Conservation (phyloP, 2,329 filamentous ascomycete species). For the Talaromyces atroroseus region DNA sequence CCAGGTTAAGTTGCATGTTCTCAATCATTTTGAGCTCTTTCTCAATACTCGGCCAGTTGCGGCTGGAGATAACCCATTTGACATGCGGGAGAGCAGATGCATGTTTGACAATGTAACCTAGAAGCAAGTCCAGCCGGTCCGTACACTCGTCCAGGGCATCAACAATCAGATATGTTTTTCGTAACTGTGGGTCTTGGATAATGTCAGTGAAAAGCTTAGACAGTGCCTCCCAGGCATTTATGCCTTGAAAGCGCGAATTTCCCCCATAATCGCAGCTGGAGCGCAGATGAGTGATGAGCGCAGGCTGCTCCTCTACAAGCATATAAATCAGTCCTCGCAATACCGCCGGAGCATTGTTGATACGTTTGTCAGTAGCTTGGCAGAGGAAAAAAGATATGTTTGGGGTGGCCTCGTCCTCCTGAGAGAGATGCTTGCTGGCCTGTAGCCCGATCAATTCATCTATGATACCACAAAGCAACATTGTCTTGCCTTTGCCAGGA, state of each 20-base stretch:
- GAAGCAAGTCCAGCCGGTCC: no score
- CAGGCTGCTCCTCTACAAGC: conserved; percentile 23
- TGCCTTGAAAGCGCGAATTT: no score
- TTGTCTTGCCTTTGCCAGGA: conserved; percentile 35
- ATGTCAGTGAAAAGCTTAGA: no score
- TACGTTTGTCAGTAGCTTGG: conserved; percentile 31
- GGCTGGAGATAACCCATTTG: conserved; percentile 8
- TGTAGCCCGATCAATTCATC: conserved; percentile 16
- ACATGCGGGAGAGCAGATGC: neutral
- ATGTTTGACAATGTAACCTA: no score
- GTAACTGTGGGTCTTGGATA: no score
- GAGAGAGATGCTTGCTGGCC: no score
- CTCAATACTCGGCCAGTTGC: conserved; percentile 1
- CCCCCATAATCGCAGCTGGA: no score
- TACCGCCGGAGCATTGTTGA: conserved; percentile 38
- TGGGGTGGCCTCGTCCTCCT: no score
- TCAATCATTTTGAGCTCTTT: neutral
- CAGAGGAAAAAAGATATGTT: conserved; percentile 26
- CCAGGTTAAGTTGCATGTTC: conserved; percentile 17
- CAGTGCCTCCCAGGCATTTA: no score
- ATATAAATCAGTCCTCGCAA: conserved; percentile 42
- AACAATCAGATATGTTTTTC: no score
- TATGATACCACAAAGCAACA: conserved; percentile 30
- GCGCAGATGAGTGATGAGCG: neutral
- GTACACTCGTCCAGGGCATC: no score